phyloP scores from a whole-genome alignment of 2,329 filamentous ascomycete species.

The Hypomyces rosellus region DNA sequence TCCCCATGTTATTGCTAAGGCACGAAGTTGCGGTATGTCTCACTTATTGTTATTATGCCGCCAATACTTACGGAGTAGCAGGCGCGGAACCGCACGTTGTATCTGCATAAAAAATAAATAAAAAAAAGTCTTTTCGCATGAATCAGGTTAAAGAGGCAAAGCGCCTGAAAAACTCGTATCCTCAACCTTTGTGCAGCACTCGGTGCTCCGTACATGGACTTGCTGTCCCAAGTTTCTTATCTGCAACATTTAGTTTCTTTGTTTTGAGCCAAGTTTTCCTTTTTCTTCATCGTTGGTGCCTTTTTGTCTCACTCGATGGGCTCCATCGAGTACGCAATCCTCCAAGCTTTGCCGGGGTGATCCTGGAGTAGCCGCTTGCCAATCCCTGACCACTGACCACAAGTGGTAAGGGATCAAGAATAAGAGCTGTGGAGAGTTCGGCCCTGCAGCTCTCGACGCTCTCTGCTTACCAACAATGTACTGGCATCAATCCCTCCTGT shows the following conservation, averaged over 20 bases:
- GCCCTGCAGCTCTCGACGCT: neutral
- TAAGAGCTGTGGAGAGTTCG: no score
- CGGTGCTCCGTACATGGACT: neutral
- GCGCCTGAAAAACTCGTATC: no score
- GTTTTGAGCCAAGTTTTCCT: constrained; percentile 7
- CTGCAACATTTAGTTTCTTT: constrained; percentile 10
- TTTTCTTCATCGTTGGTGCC: constrained; percentile 13
- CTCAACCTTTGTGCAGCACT: neutral
- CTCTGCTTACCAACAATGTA: neutral
- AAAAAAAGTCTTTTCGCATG: no score
- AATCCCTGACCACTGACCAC: neutral
- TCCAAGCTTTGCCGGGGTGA: neutral
- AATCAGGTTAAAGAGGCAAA: no score
- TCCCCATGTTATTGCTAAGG: neutral
- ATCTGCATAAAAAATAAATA: no score
- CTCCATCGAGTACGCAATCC: neutral
- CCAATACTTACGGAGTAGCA: neutral
- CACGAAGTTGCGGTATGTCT: neutral
- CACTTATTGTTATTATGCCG: neutral
- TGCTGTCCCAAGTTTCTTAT: neutral
- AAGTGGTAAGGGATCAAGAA: neutral
- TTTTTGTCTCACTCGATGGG: neutral
- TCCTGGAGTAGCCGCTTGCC: neutral
- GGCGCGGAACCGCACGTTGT: neutral
- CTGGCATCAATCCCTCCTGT: no score